phyloP scores from a whole-genome alignment of 192 early-diverging fungal genomes.

The Coemansia sp. region DNA sequence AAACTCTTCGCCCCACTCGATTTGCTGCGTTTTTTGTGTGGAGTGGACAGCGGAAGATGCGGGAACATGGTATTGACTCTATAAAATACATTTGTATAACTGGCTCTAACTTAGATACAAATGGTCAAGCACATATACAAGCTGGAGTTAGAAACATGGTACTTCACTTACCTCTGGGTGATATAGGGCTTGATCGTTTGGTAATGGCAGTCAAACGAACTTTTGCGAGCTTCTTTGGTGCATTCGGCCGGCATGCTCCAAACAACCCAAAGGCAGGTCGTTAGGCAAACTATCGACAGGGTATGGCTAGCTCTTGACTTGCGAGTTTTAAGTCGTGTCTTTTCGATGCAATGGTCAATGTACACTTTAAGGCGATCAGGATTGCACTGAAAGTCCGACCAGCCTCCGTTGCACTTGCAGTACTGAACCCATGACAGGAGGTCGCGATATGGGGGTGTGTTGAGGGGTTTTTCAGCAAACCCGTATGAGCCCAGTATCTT shows the following conservation, averaged over 20 bases:
- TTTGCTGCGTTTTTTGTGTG: too few species aligned
- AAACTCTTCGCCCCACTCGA: too few species aligned
- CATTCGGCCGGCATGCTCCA: slow-evolving; percentile 5
- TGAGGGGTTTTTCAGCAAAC: too few species aligned
- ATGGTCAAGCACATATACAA: background rate
- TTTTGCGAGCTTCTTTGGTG: background rate
- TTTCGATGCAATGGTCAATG: background rate
- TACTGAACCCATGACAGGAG: background rate
- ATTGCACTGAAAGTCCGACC: background rate
- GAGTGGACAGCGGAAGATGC: background rate
- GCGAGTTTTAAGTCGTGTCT: background rate
- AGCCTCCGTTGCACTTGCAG: background rate
- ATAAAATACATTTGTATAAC: background rate
- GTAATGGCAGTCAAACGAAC: too few species aligned
- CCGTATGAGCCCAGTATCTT: too few species aligned
- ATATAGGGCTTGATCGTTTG: too few species aligned
- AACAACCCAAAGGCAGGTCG: slow-evolving; percentile 16
- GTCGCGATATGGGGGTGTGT: too few species aligned
- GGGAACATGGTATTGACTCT: background rate
- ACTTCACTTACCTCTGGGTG: slow-evolving; percentile 6
- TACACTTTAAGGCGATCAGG: background rate
- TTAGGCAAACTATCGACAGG: background rate
- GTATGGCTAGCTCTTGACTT: background rate
- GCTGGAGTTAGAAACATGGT: background rate
- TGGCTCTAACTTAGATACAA: too few species aligned